Evolutionary conservation across 2,329 filamentous ascomycete genomes (phyloP).

Genomic region (Xylaria sp.): DNA sequence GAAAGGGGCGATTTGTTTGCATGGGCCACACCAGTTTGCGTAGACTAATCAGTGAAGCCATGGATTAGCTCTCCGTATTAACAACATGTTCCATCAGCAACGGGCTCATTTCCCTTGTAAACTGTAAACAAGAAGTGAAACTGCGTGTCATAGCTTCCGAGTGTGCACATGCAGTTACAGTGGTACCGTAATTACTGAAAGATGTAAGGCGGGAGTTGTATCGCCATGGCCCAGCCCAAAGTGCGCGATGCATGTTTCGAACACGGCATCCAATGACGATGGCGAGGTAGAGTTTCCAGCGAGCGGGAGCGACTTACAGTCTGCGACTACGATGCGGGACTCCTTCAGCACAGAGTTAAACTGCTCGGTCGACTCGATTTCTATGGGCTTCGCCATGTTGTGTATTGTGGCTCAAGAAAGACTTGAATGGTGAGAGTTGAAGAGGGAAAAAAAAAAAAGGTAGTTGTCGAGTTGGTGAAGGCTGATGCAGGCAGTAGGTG

Average conservation of each 20-base stretch:
- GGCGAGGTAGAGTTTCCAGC: conserved; percentile 34
- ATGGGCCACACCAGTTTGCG: conserved; percentile 84
- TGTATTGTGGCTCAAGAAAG: neutral
- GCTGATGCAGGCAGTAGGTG: neutral
- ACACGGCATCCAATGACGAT: conserved; percentile 34
- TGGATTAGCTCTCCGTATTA: conserved; percentile 35
- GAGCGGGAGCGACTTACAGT: conserved; percentile 69
- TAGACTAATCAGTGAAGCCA: conserved; percentile 66
- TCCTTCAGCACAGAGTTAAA: conserved; percentile 71
- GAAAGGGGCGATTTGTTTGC: conserved; percentile 80
- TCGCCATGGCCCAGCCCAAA: neutral
- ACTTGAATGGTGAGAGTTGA: neutral
- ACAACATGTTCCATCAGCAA: neutral
- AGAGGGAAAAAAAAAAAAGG: neutral
- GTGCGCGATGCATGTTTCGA: conserved; percentile 27
- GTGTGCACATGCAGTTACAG: conserved; percentile 1
- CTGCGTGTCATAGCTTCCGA: neutral
- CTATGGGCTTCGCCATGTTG: conserved; percentile 51
- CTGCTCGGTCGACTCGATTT: conserved; percentile 63
- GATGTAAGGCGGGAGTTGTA: conserved; percentile 11
- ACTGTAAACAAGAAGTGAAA: neutral
- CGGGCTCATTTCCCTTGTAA: neutral
- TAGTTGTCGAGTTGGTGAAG: neutral
- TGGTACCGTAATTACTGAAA: neutral
- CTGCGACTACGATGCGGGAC: conserved; percentile 81